Evolutionary conservation across 345 rosid genomes (phyloP).

Genomic region (Gossypium anomalum): DNA sequence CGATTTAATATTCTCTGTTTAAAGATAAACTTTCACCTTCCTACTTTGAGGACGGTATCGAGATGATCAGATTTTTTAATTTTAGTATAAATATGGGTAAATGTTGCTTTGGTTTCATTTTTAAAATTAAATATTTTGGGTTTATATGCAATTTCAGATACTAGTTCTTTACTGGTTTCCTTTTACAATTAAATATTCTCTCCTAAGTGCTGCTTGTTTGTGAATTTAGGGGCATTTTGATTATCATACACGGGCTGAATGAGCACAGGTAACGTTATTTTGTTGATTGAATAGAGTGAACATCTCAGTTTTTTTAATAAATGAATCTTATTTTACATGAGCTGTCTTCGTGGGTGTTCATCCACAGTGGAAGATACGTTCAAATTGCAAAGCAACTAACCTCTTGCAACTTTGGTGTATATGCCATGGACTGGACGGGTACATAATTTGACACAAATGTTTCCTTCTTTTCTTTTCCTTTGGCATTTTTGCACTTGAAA

Average conservation of each 20-base stretch:
- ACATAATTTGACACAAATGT: constrained; percentile 7
- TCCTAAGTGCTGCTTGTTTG: background rate
- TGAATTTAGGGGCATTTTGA: constrained; percentile 46
- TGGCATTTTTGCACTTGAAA: background rate
- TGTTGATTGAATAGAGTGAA: background rate
- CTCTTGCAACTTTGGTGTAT: constrained; percentile 62
- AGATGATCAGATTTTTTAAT: background rate
- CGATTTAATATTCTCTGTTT: background rate
- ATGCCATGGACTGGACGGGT: constrained; percentile 99
- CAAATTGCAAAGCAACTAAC: constrained; percentile 83
- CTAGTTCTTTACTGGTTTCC: background rate
- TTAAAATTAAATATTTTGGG: background rate
- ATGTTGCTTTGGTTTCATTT: background rate
- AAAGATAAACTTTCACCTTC: background rate
- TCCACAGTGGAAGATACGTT: constrained; percentile 79
- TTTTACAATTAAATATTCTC: too few relatives aligned
- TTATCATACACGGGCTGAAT: too few relatives aligned
- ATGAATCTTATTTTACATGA: background rate
- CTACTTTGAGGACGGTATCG: background rate
- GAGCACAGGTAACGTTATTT: too few relatives aligned
- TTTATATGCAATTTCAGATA: background rate
- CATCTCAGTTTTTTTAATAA: background rate
- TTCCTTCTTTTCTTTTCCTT: background rate
- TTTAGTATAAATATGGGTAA: background rate
- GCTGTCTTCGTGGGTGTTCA: background rate